Evolutionary conservation across 2,329 filamentous ascomycete species (phyloP).

Genomic region (Huntiella bhutanensis): DNA sequence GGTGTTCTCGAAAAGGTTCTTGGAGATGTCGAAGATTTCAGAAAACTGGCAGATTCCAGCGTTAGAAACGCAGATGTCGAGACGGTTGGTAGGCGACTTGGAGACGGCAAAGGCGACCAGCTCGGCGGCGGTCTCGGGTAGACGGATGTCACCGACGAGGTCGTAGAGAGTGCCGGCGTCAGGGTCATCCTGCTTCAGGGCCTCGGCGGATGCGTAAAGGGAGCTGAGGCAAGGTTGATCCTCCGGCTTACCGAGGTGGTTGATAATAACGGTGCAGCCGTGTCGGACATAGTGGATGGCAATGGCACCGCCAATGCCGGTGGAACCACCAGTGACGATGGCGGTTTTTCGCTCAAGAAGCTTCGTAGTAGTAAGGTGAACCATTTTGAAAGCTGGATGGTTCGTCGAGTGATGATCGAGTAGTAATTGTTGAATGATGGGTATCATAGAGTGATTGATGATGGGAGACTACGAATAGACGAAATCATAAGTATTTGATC

Average conservation of each 20-base stretch:
- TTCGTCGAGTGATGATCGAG: no score
- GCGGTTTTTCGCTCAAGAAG: conserved; percentile 59
- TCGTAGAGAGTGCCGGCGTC: conserved; percentile 31
- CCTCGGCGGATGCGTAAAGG: conserved; percentile 33
- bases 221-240: conserved; percentile 34
- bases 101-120: conserved; percentile 49
- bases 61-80: conserved; percentile 73
- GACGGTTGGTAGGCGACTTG: conserved; percentile 32
- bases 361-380: conserved; percentile 16
- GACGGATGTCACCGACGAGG: conserved; percentile 58
- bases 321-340: conserved; percentile 72
- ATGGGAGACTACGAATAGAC: no score
- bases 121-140: conserved; percentile 48
- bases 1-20: conserved; percentile 51
- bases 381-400: not conserved
- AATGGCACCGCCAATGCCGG: conserved; percentile 74
- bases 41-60: conserved; percentile 78
- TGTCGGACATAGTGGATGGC: conserved; percentile 60
- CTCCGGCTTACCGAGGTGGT: conserved; percentile 46
- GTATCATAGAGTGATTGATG: no score
- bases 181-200: conserved; percentile 21
- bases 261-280: conserved; percentile 61
- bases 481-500: no score
- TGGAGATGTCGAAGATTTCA: conserved; percentile 59
- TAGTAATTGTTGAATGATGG: no score